Conservation (phyloP, 2,329 filamentous ascomycete genomes). For the Tolypocladium tropicale region DNA sequence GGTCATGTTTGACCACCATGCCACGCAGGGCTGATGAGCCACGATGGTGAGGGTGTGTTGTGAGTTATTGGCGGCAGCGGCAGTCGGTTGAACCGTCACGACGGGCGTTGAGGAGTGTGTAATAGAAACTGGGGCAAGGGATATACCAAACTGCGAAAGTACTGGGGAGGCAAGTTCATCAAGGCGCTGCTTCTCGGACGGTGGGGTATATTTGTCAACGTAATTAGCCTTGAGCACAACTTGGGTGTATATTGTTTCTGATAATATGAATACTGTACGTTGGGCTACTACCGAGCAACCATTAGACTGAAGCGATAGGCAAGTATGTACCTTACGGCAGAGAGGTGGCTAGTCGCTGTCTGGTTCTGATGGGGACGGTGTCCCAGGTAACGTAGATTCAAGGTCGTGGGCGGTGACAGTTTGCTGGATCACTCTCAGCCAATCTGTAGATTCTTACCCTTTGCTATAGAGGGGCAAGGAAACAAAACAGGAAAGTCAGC, state of each 20-base stretch:
- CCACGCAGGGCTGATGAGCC: slow-evolving; percentile 4
- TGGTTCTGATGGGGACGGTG: no score
- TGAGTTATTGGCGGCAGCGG: not conserved
- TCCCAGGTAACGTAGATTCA: no score
- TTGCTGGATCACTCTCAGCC: no score
- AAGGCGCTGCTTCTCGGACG: not conserved
- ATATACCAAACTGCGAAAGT: not conserved
- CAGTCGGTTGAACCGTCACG: slow-evolving; percentile 6
- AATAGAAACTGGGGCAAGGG: not conserved
- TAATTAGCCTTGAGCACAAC: not conserved
- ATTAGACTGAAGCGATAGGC: no score
- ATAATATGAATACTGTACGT: not conserved
- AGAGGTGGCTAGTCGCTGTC: no score
- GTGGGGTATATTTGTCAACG: not conserved
- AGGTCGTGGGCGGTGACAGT: no score
- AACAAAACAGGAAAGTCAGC: no score
- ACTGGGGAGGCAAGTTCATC: no score
- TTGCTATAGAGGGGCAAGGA: no score
- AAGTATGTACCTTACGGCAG: no score
- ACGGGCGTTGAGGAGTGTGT: not conserved
- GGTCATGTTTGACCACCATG: slow-evolving; percentile 18
- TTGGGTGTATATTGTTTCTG: not conserved
- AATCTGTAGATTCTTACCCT: no score
- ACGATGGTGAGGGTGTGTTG: not conserved
- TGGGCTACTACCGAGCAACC: not conserved